Base-by-base conservation (phyloP, 2,329 filamentous ascomycete genomes). In the Trichoderma gracile region DNA sequence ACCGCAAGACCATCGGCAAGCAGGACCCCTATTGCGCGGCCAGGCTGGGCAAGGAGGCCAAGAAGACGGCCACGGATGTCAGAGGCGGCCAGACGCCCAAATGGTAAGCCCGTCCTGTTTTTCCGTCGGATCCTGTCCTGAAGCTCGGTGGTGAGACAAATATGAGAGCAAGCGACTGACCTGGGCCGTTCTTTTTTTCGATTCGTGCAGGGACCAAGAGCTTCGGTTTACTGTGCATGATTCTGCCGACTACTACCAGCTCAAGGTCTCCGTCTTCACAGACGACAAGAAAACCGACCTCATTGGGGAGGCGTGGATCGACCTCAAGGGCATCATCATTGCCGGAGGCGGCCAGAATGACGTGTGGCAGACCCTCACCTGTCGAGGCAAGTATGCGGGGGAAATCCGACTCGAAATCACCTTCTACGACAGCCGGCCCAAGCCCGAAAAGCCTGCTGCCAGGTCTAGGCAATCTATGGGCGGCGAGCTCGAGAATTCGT, bases 281-380 rank as follows among this genome's bases (percentile, higher is more conserved):
- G 95, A 99, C 73, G 95, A 99, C 78, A 98, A 97, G 81, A 96
- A 90, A 80, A 98, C 94, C 0, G 95, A 99, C 70, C 78, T 99
- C 68, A 97, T 99, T 71, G 95, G 95, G 69, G 95, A 99, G 78
- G 88, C 91, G 7, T 97, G 92, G 89, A 86, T 98, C 65, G 90
- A 91, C 73, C 82, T 99, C 66, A 87, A 88, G 69, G 84, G 87
- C 70, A 90, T 99, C 71, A 85, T 99, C 67, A 84, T 93, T 21
- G 82, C 88, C 2, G 93, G 95, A 54, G 95, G 95, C 55, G 93
- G 95, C n/a, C 92, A 97, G 78, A 93, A 86, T 73, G 95, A 99
- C 77, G 82, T 92, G 63, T 99, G 95, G 95, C 93, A 97, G 75
- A 88, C 82, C 65, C 81, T 99, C 69, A 90, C 86, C 68, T 98